Conservation (phyloP, 176 grass and related monocot species). For the Dendrocalamus sinicus region DNA sequence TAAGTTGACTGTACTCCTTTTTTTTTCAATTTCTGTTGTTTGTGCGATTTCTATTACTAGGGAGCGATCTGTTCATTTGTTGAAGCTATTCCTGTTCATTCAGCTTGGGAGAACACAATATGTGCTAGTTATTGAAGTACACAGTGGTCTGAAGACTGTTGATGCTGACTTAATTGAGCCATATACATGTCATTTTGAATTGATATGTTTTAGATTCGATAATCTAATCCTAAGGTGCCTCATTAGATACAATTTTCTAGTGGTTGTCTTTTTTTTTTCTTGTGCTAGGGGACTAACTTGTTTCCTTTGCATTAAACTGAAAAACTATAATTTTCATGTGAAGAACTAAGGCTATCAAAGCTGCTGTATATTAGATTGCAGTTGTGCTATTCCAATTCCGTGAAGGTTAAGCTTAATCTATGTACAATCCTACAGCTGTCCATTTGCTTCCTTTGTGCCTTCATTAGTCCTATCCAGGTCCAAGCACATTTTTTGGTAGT, state of each 20-base stretch:
- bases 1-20: neutral
- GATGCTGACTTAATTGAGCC: neutral
- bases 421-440: neutral
- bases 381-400: neutral
- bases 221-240: neutral
- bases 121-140: neutral
- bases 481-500: neutral
- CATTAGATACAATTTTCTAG: neutral
- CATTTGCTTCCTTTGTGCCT: neutral
- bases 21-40: conserved; percentile 10
- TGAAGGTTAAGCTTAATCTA: conserved; percentile 8
- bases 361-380: neutral
- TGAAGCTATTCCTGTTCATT: neutral
- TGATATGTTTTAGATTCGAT: neutral
- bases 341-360: neutral
- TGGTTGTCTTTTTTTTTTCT: neutral
- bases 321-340: neutral
- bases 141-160: neutral
- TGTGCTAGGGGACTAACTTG: neutral
- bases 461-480: neutral
- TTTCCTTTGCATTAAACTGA: neutral
- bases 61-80: neutral
- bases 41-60: conserved; percentile 17
- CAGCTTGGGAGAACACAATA: neutral
- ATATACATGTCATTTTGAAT: neutral